Conservation (phyloP, 345 rosid species). For the Bruguiera gymnorhiza region DNA sequence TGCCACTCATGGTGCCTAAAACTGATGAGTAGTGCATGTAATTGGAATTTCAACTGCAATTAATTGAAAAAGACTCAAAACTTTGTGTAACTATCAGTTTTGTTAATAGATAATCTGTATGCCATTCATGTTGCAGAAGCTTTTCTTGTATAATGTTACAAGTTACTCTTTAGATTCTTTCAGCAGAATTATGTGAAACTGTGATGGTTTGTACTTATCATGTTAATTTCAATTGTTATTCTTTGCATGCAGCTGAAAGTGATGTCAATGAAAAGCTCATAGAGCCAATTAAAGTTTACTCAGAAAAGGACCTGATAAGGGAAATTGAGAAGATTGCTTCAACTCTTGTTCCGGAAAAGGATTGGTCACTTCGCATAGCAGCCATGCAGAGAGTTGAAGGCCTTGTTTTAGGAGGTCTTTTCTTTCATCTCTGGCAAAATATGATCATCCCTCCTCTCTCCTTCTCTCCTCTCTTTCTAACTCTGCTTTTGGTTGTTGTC, state of each 20-base stretch:
- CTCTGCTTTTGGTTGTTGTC: not conserved
- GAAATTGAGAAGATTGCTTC: constrained; percentile 88
- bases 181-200: not conserved
- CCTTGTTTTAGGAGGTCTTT: constrained; percentile 85
- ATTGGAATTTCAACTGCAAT: no score
- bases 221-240: constrained; percentile 16
- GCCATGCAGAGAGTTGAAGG: constrained; percentile 99
- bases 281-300: constrained; percentile 84
- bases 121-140: not conserved
- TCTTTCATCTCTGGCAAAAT: not conserved
- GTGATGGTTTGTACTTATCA: constrained; percentile 3
- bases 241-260: constrained; percentile 56
- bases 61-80: no score
- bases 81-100: no score
- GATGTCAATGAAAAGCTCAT: constrained; percentile 73
- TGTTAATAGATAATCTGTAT: no score
- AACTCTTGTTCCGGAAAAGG: constrained; percentile 93
- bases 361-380: constrained; percentile 96
- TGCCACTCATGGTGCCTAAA: no score
- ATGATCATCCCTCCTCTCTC: not conserved
- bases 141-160: not conserved
- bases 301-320: constrained; percentile 91
- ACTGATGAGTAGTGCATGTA: no score
- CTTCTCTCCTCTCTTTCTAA: not conserved
- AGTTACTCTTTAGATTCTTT: not conserved